Conservation (phyloP, 2,329 filamentous ascomycete genomes). For the Calycina marina region DNA sequence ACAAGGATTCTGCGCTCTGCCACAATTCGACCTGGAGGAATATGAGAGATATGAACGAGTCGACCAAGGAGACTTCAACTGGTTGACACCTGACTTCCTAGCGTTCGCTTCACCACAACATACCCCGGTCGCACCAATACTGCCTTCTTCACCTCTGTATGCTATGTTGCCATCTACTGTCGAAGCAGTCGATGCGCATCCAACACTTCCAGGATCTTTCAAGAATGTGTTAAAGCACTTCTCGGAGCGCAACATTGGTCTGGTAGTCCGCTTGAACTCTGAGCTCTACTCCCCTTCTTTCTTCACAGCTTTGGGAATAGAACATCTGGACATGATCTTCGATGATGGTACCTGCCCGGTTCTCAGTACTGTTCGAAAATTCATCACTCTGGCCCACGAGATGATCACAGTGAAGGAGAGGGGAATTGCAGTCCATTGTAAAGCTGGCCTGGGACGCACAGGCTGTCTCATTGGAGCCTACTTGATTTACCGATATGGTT, state of each 20-base stretch:
- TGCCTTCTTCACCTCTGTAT: conserved; percentile 58
- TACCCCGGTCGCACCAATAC: conserved; percentile 57
- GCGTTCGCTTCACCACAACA: conserved; percentile 94
- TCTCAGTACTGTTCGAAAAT: conserved; percentile 77
- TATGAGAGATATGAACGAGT: conserved; percentile 94
- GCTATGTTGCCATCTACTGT: conserved; percentile 60
- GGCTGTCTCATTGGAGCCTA: conserved; percentile 96
- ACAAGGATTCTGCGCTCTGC: conserved; percentile 76
- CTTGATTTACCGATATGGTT: conserved; percentile 91
- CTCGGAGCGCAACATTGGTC: conserved; percentile 69
- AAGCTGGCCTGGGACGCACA: conserved; percentile 87
- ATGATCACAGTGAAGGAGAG: conserved; percentile 85
- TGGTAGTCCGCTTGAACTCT: conserved; percentile 91
- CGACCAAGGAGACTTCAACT: conserved; percentile 99
- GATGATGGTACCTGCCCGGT: conserved; percentile 94
- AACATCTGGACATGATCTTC: conserved; percentile 98
- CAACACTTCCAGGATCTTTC: conserved; percentile 69
- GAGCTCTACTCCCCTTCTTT: conserved; percentile 93
- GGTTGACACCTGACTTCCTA: conserved; percentile 88
- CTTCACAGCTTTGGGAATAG: conserved; percentile 88
- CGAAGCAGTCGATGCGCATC: conserved; percentile 54
- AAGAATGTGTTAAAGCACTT: conserved; percentile 94
- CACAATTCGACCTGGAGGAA: conserved; percentile 92
- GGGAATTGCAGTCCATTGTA: conserved; percentile 95
- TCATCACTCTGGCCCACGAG: conserved; percentile 87